Percentiles rank a stretch among this genome's conserved stretches.
Conservation (phyloP, 2,329 filamentous ascomycete species). For the Calonectria multiphialidica region DNA sequence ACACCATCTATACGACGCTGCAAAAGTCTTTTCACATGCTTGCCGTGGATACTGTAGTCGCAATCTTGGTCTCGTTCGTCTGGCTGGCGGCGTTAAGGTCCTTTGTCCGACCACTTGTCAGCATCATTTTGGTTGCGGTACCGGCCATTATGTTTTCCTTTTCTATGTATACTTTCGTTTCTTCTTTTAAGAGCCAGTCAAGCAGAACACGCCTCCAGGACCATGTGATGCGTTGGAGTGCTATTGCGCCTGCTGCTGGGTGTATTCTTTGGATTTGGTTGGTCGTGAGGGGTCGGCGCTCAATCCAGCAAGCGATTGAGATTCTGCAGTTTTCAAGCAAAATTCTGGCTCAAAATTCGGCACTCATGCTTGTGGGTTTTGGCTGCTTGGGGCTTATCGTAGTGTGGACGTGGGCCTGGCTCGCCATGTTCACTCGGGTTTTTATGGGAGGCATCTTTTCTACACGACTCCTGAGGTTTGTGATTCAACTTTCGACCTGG, state of each 20-base stretch:
- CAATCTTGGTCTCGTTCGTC: slow-evolving; percentile 85
- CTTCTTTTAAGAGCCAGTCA: slow-evolving; percentile 84
- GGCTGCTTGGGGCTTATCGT: slow-evolving; percentile 81
- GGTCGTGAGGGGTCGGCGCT: slow-evolving; percentile 82
- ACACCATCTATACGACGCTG: slow-evolving; percentile 93
- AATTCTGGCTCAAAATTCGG: slow-evolving; percentile 87
- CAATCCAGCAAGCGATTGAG: slow-evolving; percentile 84
- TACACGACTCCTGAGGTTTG: slow-evolving; percentile 71
- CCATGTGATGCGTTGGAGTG: slow-evolving; percentile 87
- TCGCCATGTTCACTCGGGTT: slow-evolving; percentile 94
- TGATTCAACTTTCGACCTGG: slow-evolving; percentile 91
- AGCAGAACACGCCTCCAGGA: slow-evolving; percentile 88
- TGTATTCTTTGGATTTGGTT: slow-evolving; percentile 87
- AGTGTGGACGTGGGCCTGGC: slow-evolving; percentile 94
- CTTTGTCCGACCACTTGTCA: slow-evolving; percentile 87
- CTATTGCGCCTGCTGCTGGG: slow-evolving; percentile 79
- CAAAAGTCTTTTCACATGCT: slow-evolving; percentile 90
- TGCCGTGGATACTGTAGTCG: slow-evolving; percentile 91
- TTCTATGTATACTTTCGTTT: slow-evolving; percentile 89
- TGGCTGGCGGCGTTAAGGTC: slow-evolving; percentile 92
- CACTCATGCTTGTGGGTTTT: slow-evolving; percentile 86
- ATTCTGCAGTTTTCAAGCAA: slow-evolving; percentile 94
- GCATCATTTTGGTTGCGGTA: slow-evolving; percentile 84
- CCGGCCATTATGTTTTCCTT: slow-evolving; percentile 90
- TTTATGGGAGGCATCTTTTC: slow-evolving; percentile 93